A percentile compares a stretch with the other conserved stretches of the same genome.
phyloP scores from a whole-genome alignment of 352 stramenopile species.

The Peronospora belbahrii region DNA sequence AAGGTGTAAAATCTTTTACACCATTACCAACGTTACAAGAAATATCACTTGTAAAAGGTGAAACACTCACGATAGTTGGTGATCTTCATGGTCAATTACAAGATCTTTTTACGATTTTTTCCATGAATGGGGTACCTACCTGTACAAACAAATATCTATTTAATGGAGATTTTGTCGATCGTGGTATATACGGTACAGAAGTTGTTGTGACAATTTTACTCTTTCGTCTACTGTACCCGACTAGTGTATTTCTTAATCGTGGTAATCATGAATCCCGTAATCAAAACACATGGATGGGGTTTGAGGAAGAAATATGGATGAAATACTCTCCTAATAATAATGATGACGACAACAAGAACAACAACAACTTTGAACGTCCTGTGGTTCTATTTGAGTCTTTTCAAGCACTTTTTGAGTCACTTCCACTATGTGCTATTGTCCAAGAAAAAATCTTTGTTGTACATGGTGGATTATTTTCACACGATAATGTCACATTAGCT shows the following conservation, averaged over 20 bases:
- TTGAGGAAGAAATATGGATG: constrained; percentile 83
- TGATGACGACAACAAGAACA: constrained; percentile 40
- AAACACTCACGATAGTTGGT: constrained; percentile 89
- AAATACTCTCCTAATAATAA: no score
- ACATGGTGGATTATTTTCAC: constrained; percentile 89
- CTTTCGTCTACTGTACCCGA: constrained; percentile 78
- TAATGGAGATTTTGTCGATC: constrained; percentile 95
- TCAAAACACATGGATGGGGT: constrained; percentile 92
- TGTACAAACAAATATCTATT: constrained; percentile 93
- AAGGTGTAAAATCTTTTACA: constrained; percentile 49
- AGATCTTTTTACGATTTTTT: constrained; percentile 93
- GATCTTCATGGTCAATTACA: constrained; percentile 93
- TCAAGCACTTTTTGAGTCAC: constrained; percentile 74
- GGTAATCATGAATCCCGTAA: constrained; percentile 94
- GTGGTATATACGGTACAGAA: constrained; percentile 85
- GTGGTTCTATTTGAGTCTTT: constrained; percentile 57
- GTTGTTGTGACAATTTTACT: constrained; percentile 67
- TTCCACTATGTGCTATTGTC: constrained; percentile 88
- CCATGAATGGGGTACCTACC: constrained; percentile 85
- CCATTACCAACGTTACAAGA: constrained; percentile 81
- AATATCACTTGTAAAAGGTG: constrained; percentile 70
- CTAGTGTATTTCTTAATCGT: constrained; percentile 87
- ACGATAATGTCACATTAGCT: constrained; percentile 86
- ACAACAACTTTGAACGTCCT: constrained; percentile 44
- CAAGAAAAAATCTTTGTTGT: constrained; percentile 92